Evolutionary conservation across 2,329 filamentous ascomycete genomes (phyloP).

Genomic region (Dactylellina cionopaga): DNA sequence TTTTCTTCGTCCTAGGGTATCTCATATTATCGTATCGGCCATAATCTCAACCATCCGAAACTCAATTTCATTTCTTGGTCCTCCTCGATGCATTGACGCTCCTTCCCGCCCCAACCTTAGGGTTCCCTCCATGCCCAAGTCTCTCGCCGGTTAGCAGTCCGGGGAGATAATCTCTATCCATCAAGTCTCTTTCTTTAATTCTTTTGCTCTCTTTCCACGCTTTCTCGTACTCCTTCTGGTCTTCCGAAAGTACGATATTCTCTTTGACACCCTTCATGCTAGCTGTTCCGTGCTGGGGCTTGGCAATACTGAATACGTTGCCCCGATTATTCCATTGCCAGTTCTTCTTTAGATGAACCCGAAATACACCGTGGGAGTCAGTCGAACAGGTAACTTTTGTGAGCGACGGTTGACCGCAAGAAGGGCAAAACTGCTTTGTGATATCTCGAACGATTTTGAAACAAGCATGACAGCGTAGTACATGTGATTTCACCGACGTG

Average conservation of each 20-base stretch:
- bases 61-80: slow-evolving; percentile 61
- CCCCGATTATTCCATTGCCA: slow-evolving; percentile 96
- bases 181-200: slow-evolving; percentile 78
- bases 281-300: slow-evolving; percentile 81
- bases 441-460: slow-evolving; percentile 83
- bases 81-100: slow-evolving; percentile 83
- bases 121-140: slow-evolving; percentile 70
- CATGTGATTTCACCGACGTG: slow-evolving; percentile 84
- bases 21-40: not conserved
- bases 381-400: slow-evolving; percentile 87
- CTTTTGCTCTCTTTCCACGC: slow-evolving; percentile 72
- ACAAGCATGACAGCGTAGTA: slow-evolving; percentile 92
- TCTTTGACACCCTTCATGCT: slow-evolving; percentile 90
- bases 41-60: slow-evolving; percentile 8
- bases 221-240: slow-evolving; percentile 89
- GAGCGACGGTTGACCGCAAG: slow-evolving; percentile 87
- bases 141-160: slow-evolving; percentile 81
- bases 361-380: slow-evolving; percentile 80
- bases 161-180: slow-evolving; percentile 95
- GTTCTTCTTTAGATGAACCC: slow-evolving; percentile 87
- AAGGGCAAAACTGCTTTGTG: slow-evolving; percentile 88
- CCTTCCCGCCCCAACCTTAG: slow-evolving; percentile 79
- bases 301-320: slow-evolving; percentile 91
- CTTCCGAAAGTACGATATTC: slow-evolving; percentile 85
- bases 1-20: slow-evolving; percentile 2